Percentiles rank a stretch among this genome's conserved stretches.
Evolutionary conservation across 306 rosid species (phyloP).

Genomic region (Dalbergia cochinchinensis): DNA sequence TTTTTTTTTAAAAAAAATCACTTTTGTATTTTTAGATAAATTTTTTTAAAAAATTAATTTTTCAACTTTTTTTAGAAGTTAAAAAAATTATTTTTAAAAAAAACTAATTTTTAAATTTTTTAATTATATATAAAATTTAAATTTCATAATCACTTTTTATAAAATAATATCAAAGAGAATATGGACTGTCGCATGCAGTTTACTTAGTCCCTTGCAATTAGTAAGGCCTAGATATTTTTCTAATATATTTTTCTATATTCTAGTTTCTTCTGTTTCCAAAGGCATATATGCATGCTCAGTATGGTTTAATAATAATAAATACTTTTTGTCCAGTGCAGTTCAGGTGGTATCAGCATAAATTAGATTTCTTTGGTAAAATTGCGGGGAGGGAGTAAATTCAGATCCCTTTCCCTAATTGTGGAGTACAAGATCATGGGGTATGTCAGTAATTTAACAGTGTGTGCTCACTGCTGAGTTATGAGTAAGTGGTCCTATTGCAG

Average conservation of each 20-base stretch:
- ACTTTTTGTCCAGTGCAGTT: not conserved
- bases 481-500: slow-evolving; percentile 50
- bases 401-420: not conserved
- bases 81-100: too few species aligned
- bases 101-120: too few species aligned
- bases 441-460: slow-evolving; percentile 21
- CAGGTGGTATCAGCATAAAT: slow-evolving; percentile 19
- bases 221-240: not conserved
- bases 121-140: too few species aligned
- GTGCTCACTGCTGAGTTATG: slow-evolving; percentile 21
- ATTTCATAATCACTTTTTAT: too few species aligned
- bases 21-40: too few species aligned
- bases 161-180: not conserved
- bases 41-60: too few species aligned
- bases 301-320: slow-evolving; percentile 27
- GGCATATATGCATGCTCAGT: not conserved
- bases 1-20: too few species aligned
- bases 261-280: not conserved
- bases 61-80: too few species aligned
- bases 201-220: not conserved
- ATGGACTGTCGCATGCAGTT: not conserved
- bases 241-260: not conserved
- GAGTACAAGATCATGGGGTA: slow-evolving; percentile 15
- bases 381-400: not conserved
- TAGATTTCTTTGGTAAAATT: slow-evolving; percentile 21